Evolutionary conservation across 352 stramenopile species (phyloP).

Genomic region (Phytopythium sindhum): DNA sequence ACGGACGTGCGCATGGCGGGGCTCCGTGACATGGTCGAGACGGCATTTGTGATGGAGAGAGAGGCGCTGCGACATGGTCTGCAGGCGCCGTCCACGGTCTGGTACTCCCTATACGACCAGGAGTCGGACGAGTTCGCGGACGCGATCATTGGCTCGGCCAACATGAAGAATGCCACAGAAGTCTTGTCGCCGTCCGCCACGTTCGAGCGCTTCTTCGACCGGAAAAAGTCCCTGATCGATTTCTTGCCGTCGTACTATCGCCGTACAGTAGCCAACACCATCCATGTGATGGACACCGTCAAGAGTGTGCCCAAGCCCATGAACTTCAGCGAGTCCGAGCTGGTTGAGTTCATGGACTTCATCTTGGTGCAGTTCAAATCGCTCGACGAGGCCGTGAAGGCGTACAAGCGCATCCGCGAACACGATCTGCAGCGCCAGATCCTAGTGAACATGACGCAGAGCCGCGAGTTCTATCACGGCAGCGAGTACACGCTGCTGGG

Average conservation of each 20-base stretch:
- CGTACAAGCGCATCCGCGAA: constrained; percentile 30
- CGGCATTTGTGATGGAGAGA: constrained; percentile 42
- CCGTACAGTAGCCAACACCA: constrained; percentile 27
- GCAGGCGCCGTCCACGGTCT: constrained; percentile 52
- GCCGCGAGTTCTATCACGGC: constrained; percentile 41
- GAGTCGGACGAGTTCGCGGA: constrained; percentile 55
- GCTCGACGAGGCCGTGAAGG: constrained; percentile 24
- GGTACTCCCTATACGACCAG: constrained; percentile 53
- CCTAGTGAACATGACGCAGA: constrained; percentile 28
- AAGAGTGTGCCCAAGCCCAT: constrained; percentile 21
- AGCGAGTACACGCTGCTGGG: constrained; percentile 50
- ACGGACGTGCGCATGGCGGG: constrained; percentile 24
- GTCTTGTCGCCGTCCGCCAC: constrained; percentile 17
- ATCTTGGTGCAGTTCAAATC: constrained; percentile 18
- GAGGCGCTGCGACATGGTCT: constrained; percentile 38
- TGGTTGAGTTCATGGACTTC: constrained; percentile 26
- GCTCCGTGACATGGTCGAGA: constrained; percentile 27
- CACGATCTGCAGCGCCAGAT: constrained; percentile 29
- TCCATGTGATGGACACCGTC: constrained; percentile 21
- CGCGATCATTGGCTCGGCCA: constrained; percentile 39
- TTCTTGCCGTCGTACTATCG: constrained; percentile 38
- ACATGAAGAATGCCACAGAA: constrained; percentile 22
- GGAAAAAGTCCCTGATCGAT: constrained; percentile 22
- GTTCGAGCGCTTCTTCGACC: constrained; percentile 31
- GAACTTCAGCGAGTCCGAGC: constrained; percentile 29